Percentiles rank a stretch among this genome's conserved stretches.
Evolutionary conservation across 345 rosid genomes (phyloP).

Genomic region (Populus pruinosa): DNA sequence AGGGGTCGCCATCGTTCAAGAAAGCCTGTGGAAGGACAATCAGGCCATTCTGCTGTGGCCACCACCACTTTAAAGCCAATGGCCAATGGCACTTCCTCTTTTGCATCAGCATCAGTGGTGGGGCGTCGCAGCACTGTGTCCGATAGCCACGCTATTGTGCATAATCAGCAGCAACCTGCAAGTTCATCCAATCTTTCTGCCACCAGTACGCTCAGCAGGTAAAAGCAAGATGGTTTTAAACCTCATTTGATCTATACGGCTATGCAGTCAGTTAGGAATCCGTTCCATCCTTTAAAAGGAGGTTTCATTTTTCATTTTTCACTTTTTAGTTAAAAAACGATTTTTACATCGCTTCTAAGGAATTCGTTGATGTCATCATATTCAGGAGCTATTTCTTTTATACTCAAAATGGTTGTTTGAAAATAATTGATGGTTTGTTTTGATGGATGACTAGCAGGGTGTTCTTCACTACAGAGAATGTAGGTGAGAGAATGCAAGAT

Average conservation of each 20-base stretch:
- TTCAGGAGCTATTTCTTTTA: neutral
- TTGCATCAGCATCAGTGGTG: conserved; percentile 28
- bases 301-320: neutral
- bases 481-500: conserved; percentile 30
- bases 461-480: conserved; percentile 33
- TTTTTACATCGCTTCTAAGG: neutral
- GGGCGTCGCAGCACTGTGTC: conserved; percentile 40
- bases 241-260: neutral
- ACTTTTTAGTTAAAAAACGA: no score
- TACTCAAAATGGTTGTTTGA: neutral
- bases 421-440: neutral
- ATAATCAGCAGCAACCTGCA: conserved; percentile 41
- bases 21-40: conserved; percentile 99
- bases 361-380: neutral
- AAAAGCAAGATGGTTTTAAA: neutral
- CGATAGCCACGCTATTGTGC: conserved; percentile 37
- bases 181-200: conserved; percentile 26
- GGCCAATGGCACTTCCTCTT: conserved; percentile 11
- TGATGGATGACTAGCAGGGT: conserved; percentile 33
- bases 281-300: neutral
- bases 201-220: conserved; percentile 31
- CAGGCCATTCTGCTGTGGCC: conserved; percentile 67
- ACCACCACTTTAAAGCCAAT: conserved; percentile 27
- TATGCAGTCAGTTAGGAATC: neutral
- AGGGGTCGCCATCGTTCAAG: conserved; percentile 99